Evolutionary conservation across 306 rosid genomes (phyloP).

Genomic region (Echinosophora koreensis): DNA sequence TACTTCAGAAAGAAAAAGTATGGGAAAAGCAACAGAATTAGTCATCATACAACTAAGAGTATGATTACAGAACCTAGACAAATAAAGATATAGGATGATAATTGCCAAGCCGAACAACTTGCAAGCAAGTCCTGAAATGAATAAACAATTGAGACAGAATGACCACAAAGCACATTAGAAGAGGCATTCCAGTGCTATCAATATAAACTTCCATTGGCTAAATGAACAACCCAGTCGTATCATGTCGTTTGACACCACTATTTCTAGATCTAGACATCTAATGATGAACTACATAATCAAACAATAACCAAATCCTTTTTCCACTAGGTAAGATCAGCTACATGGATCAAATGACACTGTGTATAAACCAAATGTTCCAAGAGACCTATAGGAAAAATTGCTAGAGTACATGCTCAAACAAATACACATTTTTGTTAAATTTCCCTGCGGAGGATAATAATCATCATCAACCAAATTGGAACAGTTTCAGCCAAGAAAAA

Average conservation of each 20-base stretch:
- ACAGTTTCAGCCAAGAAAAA: conserved; percentile 24
- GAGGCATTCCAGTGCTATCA: not conserved
- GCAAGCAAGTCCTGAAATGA: not conserved
- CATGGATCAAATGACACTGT: not conserved
- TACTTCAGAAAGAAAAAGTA: conserved; percentile 14
- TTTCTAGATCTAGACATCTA: not conserved
- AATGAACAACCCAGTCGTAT: conserved; percentile 16
- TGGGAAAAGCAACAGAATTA: conserved; percentile 4
- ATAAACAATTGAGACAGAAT: not conserved
- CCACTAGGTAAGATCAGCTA: not conserved
- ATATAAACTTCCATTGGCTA: conserved; percentile 11
- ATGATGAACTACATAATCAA: not conserved
- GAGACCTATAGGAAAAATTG: not conserved
- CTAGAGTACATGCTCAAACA: conserved; percentile 27
- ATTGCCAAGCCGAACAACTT: not conserved
- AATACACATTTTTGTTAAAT: conserved; percentile 10
- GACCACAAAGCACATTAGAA: conserved; percentile 12
- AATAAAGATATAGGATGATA: conserved; percentile 12
- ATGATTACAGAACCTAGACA: conserved; percentile 32
- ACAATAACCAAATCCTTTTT: no score
- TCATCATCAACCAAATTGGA: conserved; percentile 33
- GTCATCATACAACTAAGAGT: conserved; percentile 4
- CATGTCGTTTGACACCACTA: not conserved
- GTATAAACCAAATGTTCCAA: not conserved
- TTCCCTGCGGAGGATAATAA: conserved; percentile 37